Base-by-base conservation (phyloP, 345 rosid species). In the Barbarea vulgaris region DNA sequence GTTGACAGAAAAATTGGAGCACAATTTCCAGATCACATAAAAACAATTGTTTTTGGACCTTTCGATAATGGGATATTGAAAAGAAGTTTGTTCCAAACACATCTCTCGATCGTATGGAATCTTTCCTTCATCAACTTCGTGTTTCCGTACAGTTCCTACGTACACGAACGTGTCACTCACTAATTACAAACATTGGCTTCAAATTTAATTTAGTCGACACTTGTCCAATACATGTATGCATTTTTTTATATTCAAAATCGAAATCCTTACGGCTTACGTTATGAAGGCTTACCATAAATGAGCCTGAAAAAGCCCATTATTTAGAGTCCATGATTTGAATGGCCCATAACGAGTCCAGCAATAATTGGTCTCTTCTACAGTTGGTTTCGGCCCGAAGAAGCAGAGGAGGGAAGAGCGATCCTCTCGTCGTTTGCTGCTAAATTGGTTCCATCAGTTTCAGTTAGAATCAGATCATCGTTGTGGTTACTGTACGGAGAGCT, bases 361-460 rank as follows among this genome's bases (percentile, higher is more conserved):
- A 59, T 39, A 14, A 13, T 19, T 34, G 25, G 64, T 59, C 4
- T 36, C 9, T 13, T 22, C 1, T 18, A 59, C 64, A 37, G 31
- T 60, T 37, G 31, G 66, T 76, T 60, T 44, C 33, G 79, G 79
- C 44, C 85, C 83, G 57, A 60, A 82, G 62, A 67, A 47, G 18
- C 18, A 5, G 67, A 48, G 67, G 67, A 58, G 75, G 58, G 67
- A 61, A 62, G 53, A 73, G 36, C 19, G 60, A 62, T 36, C 62
- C 44, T 31, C 12, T 71, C 12, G 14, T 30, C 59, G 19, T 34
- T 34, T 11, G 28, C 39, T 60, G 34, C 22, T 41, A 37, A 53
- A 27, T 52, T 53, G 64, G 34, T 54, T 64, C 2, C 13, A 18
- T 25, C 47, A 44, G 7, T 47, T 55, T 21, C 48, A 14, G 55